Percentiles rank a stretch among this genome's conserved stretches.
Conservation (phyloP, 257 asterid genomes). For the Solanum clarkiae region DNA sequence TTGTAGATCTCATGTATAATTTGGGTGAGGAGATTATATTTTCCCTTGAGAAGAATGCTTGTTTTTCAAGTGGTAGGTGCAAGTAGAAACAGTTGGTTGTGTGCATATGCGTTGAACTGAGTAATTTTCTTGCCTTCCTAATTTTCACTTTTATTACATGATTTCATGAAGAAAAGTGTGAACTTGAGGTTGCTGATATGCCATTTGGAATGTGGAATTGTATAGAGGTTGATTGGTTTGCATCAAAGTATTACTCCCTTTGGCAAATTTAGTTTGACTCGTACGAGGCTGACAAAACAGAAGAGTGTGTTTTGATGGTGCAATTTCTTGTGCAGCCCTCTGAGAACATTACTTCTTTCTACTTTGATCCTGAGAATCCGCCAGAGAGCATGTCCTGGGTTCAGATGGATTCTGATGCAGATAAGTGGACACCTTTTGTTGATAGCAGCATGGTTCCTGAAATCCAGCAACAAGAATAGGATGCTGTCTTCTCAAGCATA, state of each 20-base stretch:
- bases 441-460: background rate
- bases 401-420: background rate
- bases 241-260: background rate
- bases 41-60: background rate
- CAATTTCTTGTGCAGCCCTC: slow-evolving; percentile 6
- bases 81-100: background rate
- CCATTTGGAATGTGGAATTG: background rate
- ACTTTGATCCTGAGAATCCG: slow-evolving; percentile 13
- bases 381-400: slow-evolving; percentile 8
- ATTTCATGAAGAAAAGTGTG: background rate
- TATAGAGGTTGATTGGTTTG: background rate
- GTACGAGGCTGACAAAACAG: background rate
- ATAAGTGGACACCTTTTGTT: slow-evolving; percentile 1
- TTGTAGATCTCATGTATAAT: background rate
- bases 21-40: background rate
- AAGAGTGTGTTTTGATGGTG: background rate
- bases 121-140: background rate
- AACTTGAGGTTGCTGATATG: background rate
- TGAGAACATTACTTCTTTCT: background rate
- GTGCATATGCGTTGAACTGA: background rate
- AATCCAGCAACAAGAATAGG: slow-evolving; percentile 1
- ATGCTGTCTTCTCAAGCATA: background rate
- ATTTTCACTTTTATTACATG: background rate
- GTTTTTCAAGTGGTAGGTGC: background rate
- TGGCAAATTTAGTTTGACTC: background rate